Percentiles rank a stretch among this genome's conserved stretches.
Conservation (phyloP, 306 rosid genomes). For the Quercus glauca region DNA sequence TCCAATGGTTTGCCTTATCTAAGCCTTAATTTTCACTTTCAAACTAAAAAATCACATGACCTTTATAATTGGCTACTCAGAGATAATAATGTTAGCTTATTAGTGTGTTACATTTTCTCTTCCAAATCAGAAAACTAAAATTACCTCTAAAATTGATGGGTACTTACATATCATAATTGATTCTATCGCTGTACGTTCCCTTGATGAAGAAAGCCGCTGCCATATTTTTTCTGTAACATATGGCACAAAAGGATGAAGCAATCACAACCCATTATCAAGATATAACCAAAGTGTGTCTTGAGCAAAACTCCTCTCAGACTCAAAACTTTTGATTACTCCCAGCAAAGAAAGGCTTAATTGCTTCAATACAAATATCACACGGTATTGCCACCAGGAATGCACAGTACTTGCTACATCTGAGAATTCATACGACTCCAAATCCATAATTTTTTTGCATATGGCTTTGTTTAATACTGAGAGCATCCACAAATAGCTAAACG, state of each 20-base stretch:
- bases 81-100: not conserved
- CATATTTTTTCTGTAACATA: slow-evolving; percentile 89
- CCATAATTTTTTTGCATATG: slow-evolving; percentile 45
- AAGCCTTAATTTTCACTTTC: not conserved
- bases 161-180: slow-evolving; percentile 80
- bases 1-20: not conserved
- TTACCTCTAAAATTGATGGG: slow-evolving; percentile 72
- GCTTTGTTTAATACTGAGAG: slow-evolving; percentile 76
- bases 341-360: slow-evolving; percentile 79
- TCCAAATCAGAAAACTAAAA: slow-evolving; percentile 24
- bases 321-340: slow-evolving; percentile 50
- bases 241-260: slow-evolving; percentile 98
- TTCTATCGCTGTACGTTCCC: slow-evolving; percentile 44
- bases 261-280: slow-evolving; percentile 82
- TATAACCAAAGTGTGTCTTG: slow-evolving; percentile 89
- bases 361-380: slow-evolving; percentile 95
- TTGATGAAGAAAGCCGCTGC: slow-evolving; percentile 87
- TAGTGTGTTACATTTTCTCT: not conserved
- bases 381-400: slow-evolving; percentile 96
- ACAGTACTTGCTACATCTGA: slow-evolving; percentile 78
- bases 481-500: slow-evolving; percentile 91
- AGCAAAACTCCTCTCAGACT: slow-evolving; percentile 61
- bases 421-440: slow-evolving; percentile 65
- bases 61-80: not conserved
- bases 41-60: not conserved